Base-by-base conservation (phyloP, 2,329 filamentous ascomycete genomes). In the Dactylonectria estremocensis region DNA sequence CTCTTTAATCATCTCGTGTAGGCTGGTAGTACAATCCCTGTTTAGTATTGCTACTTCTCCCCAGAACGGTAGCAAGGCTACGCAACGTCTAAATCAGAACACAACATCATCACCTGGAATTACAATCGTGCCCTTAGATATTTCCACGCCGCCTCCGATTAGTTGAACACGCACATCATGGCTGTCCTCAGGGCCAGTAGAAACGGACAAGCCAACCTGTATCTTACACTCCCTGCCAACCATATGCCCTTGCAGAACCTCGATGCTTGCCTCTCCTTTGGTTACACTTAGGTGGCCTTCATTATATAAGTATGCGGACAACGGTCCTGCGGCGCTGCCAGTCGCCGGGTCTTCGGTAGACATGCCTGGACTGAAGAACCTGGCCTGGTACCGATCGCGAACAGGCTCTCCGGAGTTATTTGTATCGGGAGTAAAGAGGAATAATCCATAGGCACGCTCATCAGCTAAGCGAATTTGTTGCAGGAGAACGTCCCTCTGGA, bases 341-440 rank as follows among this genome's bases (percentile, higher is more conserved):
- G 72, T 74, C 8, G 71, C 72, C 5, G 72, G 67, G 35, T 74
- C 72, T 40, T 74, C 72, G 16, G 64, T 57, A 4, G 68, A 65
- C 70, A 74, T 74, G 11, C 70, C 70, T 1, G 70, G 72, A 49
- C 67, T 73, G 54, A 74, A 74, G 64, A 73, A 74, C 13, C 72
- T 58, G 4, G 71, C 72, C 20, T 67, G 61, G 46, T 71, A 72
- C 8, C 18, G 58, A 35, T 64, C 40, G 20, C n/a, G 5, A 1
- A 9, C 5, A 7, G 14, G 3, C 11, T 56, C 6, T n/a, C 8
- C 54, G 31, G 20, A 16, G 9, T 16, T 20, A 10, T 16, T 2
- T 24, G 46, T 58, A 3, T 66, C 40, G 11, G n/a, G 54, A n/a
- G 57, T 43, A 5, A 55, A 66, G 1, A 66, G 50, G 14, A 55